Base-by-base conservation (phyloP, 768 basidiomycete species). In the Collybia mongolica region DNA sequence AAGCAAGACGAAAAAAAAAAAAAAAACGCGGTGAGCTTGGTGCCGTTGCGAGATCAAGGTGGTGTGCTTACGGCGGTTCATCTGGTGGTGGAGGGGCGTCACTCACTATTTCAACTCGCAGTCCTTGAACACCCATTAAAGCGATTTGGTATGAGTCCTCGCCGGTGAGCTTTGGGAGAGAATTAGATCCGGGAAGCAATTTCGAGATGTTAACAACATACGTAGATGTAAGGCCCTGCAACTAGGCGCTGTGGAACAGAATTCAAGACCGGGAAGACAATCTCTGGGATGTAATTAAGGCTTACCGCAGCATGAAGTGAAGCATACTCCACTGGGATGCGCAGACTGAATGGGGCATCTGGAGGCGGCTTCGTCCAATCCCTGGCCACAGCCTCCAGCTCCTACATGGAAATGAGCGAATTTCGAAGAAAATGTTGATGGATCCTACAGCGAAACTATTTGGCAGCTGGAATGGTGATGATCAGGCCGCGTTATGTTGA, bases 141-240 rank as follows among this genome's bases (percentile, higher is more conserved):
- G 91, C 90, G 54, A 93, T 92, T 72, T 92, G 88, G 65, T 84
- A 93, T 6, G 91, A 92, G 60, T 92, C 91, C 63, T 93, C 90
- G 45, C 86, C 80, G 12, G 87, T 89, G 50, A 93, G 72, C 90
- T 92, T 55, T 11, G 46, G 41, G 17, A 38, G 48, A 15, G 45
- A n/a, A 54, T 18, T 19, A 44, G 29, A 44, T 32, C 15, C 18
- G 51, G 55, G 46, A 57, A 44, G 29, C 29, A 24, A 42, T 20
- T 8, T 24, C 38, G 45, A 49, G 14, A 40, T 28, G 42, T 53
- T n/a, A 40, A 41, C 38, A 40, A 69, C 82, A 44, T 65, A 90
- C 90, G 68, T 90, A 93, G 59, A 93, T 89, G 62, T 88, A 92
- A 17, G 88, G 86, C 11, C 90, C 87, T 44, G 90, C 77, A 9